Base-by-base conservation (phyloP, 176 grass and related monocot genomes). In the Avena atlantica region DNA sequence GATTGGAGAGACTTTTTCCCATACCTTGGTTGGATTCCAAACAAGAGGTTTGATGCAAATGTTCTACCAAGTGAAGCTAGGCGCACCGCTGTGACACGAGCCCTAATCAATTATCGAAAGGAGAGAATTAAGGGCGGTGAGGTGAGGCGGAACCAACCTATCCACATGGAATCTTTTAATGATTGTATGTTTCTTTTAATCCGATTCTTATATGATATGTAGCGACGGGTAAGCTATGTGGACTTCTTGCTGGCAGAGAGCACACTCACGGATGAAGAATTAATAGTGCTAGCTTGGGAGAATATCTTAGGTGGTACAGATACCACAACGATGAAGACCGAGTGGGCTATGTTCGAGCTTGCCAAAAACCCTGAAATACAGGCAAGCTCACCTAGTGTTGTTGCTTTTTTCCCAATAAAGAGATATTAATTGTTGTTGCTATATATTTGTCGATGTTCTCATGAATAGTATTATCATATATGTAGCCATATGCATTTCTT, bases 1-100 rank as follows among this genome's bases (percentile, higher is more conserved):
- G 95, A 97, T 24, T 97, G 95, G 95, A 97, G 92, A 78, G 95
- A 97, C 49, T 97, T 97, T 89, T 97, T 97, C 85, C 92, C 95
- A 27, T 97, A 95, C 83, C 88, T 97, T 6, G 68, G 64, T 60
- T 97, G 92, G 95, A 65, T 97, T 70, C 95, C 95, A 76, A 97
- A 97, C 85, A 86, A 31, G 88, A 80, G 77, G 66, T 91, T 90
- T 61, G 92, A 97, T 76, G 55, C 29, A 60, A 92, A 80, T 76
- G 80, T 97, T 21, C 24, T 80, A 6, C 78, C 65, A 49, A 85
- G 87, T 4, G 89, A 79, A 57, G 56, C 76, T 70, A 87, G 88
- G 62, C 81, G 82, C 75, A 88, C 44, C 6, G 64, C 49, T 8
- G 93, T 95, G 70, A 95, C 84, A 44, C 85, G 82, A 64, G 87